Percentiles rank a stretch among this genome's conserved stretches.
These are phyloP conservation scores for Penicillium sp. DNA, from an alignment of 2,329 filamentous ascomycete species.

Conservation along the genomic window DNA sequence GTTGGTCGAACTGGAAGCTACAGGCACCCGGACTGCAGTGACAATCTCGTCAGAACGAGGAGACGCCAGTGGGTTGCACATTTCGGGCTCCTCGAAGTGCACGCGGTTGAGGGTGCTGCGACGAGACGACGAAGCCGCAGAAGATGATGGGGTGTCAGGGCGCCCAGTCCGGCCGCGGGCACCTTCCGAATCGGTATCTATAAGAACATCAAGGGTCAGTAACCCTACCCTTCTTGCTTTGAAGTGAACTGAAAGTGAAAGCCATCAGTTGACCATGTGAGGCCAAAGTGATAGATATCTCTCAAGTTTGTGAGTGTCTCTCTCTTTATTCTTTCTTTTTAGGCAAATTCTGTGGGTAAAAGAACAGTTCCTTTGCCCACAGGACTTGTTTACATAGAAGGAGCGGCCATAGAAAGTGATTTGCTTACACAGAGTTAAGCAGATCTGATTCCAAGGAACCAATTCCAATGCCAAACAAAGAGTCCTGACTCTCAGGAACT, in stretches of 20 bases:
- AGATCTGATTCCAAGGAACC: not conserved
- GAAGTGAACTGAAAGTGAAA: not conserved
- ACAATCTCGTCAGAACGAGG: not conserved
- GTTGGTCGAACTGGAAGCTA: not conserved
- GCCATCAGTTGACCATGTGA: not conserved
- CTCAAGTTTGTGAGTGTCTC: not conserved
- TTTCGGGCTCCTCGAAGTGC: not conserved
- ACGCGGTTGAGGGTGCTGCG: not conserved
- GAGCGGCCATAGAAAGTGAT: not conserved
- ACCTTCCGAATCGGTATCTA: not conserved
- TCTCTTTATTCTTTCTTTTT: not conserved
- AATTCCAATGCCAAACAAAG: not conserved
- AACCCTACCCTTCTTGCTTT: not conserved
- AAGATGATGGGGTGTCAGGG: not conserved
- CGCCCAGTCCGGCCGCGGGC: not conserved
- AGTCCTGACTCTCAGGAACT: not conserved
- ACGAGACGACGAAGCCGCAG: not conserved
- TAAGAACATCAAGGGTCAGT: not conserved
- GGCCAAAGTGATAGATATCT: not conserved
- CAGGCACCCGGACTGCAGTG: not conserved
- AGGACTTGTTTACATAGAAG: not conserved
- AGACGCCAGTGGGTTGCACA: conserved; percentile 1
- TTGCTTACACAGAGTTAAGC: not conserved
- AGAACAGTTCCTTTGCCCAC: not conserved
- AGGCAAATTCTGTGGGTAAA: not conserved